Evolutionary conservation across 257 asterid species (phyloP), one percentile per base, ranked within the genome.

Genomic region (Solanum bulbocastanum): DNA sequence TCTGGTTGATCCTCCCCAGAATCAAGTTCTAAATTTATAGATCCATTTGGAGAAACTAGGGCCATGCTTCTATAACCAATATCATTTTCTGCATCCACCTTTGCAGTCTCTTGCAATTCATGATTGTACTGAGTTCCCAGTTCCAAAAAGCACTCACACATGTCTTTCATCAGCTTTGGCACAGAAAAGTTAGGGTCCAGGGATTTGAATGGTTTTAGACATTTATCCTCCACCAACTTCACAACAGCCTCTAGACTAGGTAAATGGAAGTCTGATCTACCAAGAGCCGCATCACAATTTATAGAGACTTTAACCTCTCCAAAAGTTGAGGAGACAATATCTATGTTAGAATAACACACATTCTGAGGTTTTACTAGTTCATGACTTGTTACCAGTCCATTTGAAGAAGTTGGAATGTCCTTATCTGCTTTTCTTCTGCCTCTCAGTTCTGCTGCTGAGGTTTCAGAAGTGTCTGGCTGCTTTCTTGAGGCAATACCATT

Each of bases 141-240:
- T 46, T 90, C 88, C 91, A 92, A 87, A 90, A 92, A 90, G 86
- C 91, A 60, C 75, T 89, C 91, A 60, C 98, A 96, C 86, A 91
- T 89, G 83, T 96, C 95, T 27, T 91, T 88, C 96, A 96, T 92
- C 71, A 96, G 90, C 73, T 90, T 88, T 86, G 32, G 89, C 90
- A 93, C 73, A 71, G 98, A 92, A 87, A 92, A 89, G 86, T 87
- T 86, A 3, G 93, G 91, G 81, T 92, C 93, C 89, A 84, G 88
- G 78, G 83, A 40, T 90, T 91, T 89, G 90, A 90, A 87, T 62
- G 92, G 89, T 72, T 86, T 87, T 49, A 91, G 93, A 90, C 88
- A 95, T 84, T 91, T 87, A 69, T 87, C 89, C 82, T 87, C 89
- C 68, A 88, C 88, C 90, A 84, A 49, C 49, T 90, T 87, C 56